A percentile compares a stretch with the other conserved stretches of the same genome.
These are phyloP conservation scores for Xylaria arbuscula DNA, from an alignment of 2,329 filamentous ascomycete species.

Conservation along the genomic window DNA sequence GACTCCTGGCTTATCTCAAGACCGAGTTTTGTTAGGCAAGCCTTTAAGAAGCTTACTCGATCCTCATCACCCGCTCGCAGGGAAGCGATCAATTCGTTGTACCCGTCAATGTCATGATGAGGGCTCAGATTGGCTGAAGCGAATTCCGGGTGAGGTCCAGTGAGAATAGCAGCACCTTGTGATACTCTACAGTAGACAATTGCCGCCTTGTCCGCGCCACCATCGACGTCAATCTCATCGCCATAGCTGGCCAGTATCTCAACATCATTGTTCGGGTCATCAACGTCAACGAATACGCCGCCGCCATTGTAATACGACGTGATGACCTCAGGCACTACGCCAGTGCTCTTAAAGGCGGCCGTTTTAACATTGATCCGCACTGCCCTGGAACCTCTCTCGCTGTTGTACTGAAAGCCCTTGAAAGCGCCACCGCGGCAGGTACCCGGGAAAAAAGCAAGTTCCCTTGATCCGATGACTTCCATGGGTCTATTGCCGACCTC, in stretches of 20 bases:
- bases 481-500: constrained; percentile 84
- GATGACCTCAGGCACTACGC: constrained; percentile 70
- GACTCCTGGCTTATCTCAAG: constrained; percentile 79
- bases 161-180: constrained; percentile 81
- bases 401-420: constrained; percentile 88
- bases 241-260: constrained; percentile 85
- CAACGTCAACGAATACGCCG: constrained; percentile 87
- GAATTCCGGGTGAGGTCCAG: constrained; percentile 96
- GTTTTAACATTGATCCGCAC: constrained; percentile 73
- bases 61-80: constrained; percentile 76
- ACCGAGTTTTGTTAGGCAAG: constrained; percentile 82
- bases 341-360: constrained; percentile 62
- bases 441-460: constrained; percentile 89
- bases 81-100: constrained; percentile 74
- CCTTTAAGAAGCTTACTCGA: constrained; percentile 80
- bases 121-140: constrained; percentile 80
- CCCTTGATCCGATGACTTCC: constrained; percentile 86
- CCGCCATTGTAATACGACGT: constrained; percentile 93
- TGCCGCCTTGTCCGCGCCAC: constrained; percentile 78
- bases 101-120: constrained; percentile 74
- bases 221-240: constrained; percentile 79
- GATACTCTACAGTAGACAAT: constrained; percentile 86
- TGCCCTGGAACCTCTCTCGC: constrained; percentile 84
- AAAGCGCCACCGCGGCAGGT: constrained; percentile 88
- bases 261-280: constrained; percentile 69